phyloP scores from a whole-genome alignment of 2,329 filamentous ascomycete species.

The Neonectria coccinea region DNA sequence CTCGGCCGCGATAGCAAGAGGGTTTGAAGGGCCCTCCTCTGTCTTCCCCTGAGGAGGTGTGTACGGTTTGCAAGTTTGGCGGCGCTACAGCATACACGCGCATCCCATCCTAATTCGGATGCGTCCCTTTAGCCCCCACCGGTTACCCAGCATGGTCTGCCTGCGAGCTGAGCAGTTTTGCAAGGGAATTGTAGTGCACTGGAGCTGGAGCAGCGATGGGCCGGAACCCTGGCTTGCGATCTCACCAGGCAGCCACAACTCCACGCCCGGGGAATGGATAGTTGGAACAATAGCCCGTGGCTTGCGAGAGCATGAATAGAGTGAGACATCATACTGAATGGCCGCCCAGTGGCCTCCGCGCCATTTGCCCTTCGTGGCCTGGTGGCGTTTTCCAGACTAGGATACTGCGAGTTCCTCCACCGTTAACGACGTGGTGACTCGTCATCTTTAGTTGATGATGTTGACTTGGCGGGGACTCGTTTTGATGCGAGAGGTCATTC shows the following conservation, averaged over 20 bases:
- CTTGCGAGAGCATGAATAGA: neutral
- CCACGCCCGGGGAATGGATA: neutral
- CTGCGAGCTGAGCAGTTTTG: neutral
- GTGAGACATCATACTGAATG: neutral
- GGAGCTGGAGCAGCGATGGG: neutral
- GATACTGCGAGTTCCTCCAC: too few species aligned
- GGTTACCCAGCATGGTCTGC: constrained; percentile 1
- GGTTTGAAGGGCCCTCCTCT: neutral
- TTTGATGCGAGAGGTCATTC: neutral
- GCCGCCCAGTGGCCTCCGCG: neutral
- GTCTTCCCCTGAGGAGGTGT: neutral
- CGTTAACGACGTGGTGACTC: neutral
- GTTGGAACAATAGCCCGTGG: neutral
- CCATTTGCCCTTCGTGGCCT: neutral
- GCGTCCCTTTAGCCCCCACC: constrained; percentile 5
- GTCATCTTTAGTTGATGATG: neutral
- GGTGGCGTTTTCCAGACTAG: neutral
- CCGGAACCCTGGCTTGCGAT: neutral
- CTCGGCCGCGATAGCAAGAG: neutral
- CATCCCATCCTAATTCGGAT: neutral
- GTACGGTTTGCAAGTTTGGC: neutral
- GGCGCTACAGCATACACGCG: neutral
- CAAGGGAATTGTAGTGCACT: neutral
- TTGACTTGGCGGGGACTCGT: neutral
- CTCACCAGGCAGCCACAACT: neutral